Percentiles rank a stretch among this genome's conserved stretches.
Evolutionary conservation across 768 basidiomycete species (phyloP).

Genomic region (Tubosaeta brunneosetosa): DNA sequence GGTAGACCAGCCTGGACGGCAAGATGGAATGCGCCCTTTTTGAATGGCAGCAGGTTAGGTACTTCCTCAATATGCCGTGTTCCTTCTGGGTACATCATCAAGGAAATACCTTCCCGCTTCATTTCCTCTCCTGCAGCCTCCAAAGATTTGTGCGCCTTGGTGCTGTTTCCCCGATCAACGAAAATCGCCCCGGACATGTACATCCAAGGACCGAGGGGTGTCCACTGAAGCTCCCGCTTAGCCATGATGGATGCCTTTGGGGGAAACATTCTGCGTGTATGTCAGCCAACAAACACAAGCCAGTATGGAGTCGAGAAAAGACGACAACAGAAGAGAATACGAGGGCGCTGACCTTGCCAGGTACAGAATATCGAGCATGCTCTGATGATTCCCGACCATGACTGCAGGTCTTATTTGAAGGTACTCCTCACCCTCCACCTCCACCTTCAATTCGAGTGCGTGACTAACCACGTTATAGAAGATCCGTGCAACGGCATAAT

Average conservation of each 20-base stretch:
- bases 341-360: slow-evolving; percentile 62
- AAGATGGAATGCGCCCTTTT: slow-evolving; percentile 97
- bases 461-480: slow-evolving; percentile 72
- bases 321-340: slow-evolving; percentile 12
- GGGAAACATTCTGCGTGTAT: slow-evolving; percentile 67
- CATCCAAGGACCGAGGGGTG: slow-evolving; percentile 92
- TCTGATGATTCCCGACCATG: slow-evolving; percentile 88
- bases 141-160: slow-evolving; percentile 70
- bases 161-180: slow-evolving; percentile 79
- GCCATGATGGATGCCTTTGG: slow-evolving; percentile 83
- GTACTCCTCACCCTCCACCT: slow-evolving; percentile 85
- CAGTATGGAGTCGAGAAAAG: slow-evolving; percentile 4
- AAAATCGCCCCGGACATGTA: slow-evolving; percentile 85
- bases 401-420: slow-evolving; percentile 68
- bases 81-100: slow-evolving; percentile 97
- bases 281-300: slow-evolving; percentile 3
- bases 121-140: slow-evolving; percentile 73
- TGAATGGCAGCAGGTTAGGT: slow-evolving; percentile 77
- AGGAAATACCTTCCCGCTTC: slow-evolving; percentile 61
- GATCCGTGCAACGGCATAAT: slow-evolving; percentile 74
- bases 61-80: slow-evolving; percentile 71
- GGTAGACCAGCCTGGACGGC: slow-evolving; percentile 89
- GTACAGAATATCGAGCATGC: slow-evolving; percentile 82
- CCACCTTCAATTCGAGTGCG: slow-evolving; percentile 60
- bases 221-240: slow-evolving; percentile 83